Conservation (phyloP, 305 asterid genomes). For the Fraxinus xanthoxyloides region DNA sequence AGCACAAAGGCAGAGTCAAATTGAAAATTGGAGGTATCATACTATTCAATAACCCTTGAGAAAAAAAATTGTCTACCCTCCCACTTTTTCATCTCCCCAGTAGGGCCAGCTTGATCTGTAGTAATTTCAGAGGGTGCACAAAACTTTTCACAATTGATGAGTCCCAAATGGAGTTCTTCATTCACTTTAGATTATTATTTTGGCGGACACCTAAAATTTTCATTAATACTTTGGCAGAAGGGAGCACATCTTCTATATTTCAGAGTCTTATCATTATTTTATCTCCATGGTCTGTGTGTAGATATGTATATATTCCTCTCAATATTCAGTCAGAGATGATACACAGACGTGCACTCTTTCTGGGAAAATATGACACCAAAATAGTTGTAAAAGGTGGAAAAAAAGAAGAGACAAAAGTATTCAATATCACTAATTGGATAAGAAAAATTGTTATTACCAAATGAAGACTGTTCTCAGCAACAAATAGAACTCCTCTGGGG, state of each 20-base stretch:
- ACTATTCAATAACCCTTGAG: background rate
- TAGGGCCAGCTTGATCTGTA: background rate
- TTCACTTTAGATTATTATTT: background rate
- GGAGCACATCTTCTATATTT: background rate
- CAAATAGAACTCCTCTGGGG: conserved; percentile 88
- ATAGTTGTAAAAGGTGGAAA: background rate
- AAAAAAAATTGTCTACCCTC: background rate
- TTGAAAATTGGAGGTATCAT: background rate
- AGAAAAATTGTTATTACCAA: conserved; percentile 51
- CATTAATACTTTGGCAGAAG: background rate
- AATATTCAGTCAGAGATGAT: conserved; percentile 4
- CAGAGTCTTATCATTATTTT: background rate
- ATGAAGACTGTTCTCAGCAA: conserved; percentile 94
- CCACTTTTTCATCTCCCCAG: background rate
- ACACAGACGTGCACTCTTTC: background rate
- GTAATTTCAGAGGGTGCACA: background rate
- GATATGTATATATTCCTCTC: conserved; percentile 5
- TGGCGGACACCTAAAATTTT: background rate
- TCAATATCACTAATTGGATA: background rate
- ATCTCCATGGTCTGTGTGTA: background rate
- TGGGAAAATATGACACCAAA: conserved; percentile 2
- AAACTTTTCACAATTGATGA: background rate
- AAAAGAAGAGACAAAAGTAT: conserved; percentile 8
- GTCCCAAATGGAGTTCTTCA: background rate
- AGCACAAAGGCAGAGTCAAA: background rate